A percentile compares a stretch with the other conserved stretches of the same genome.
These are phyloP conservation scores for sunflower (Helianthus annuus) DNA, from an alignment of 129 eudicot genomes.

Conservation along the genomic window DNA sequence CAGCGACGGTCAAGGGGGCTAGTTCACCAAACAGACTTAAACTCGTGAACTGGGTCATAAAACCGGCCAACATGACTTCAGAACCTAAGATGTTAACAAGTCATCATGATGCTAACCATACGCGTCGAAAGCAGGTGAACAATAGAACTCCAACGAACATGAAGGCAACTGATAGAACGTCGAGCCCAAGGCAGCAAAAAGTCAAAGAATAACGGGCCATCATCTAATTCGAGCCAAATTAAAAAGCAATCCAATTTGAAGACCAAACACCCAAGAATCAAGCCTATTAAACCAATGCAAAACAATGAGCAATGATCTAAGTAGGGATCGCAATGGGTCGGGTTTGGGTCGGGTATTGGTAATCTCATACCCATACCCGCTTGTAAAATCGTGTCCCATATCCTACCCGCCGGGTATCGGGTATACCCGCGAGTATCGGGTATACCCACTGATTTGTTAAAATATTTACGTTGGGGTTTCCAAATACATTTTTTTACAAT, in stretches of 20 bases:
- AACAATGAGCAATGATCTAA: slow-evolving; percentile 38
- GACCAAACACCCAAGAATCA: slow-evolving; percentile 35
- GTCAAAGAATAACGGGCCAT: slow-evolving; percentile 34
- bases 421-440: too few relatives aligned
- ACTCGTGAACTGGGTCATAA: slow-evolving; percentile 10
- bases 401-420: too few relatives aligned
- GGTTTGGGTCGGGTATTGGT: too few relatives aligned
- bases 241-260: slow-evolving; percentile 32
- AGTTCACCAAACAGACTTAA: slow-evolving; percentile 37
- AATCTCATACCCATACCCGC: too few relatives aligned
- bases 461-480: too few relatives aligned
- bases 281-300: slow-evolving; percentile 31
- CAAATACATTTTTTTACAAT: too few relatives aligned
- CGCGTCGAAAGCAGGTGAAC: slow-evolving; percentile 28
- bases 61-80: slow-evolving; percentile 24
- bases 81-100: slow-evolving; percentile 23
- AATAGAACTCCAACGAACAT: slow-evolving; percentile 27
- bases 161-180: slow-evolving; percentile 31
- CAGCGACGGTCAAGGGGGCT: slow-evolving; percentile 38
- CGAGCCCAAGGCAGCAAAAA: slow-evolving; percentile 47
- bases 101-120: slow-evolving; percentile 24
- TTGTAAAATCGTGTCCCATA: too few relatives aligned
- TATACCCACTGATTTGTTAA: too few relatives aligned
- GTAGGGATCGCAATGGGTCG: background rate
- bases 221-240: too few relatives aligned